Conservation (phyloP, 352 stramenopile genomes). For the Pythium rhizo-oryzae region DNA sequence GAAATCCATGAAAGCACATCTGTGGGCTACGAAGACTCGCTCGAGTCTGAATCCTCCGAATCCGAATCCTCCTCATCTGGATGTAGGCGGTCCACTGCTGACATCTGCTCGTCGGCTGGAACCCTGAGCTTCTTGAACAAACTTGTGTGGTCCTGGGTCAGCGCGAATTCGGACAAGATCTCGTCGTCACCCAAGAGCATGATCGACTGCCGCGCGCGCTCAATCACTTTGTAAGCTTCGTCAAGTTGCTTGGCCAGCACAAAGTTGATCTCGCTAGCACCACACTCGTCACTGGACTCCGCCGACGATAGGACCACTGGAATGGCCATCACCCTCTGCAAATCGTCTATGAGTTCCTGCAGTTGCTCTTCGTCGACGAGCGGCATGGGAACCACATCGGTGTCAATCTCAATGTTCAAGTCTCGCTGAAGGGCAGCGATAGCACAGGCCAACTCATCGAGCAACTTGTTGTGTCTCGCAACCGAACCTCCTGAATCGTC, state of each 20-base stretch:
- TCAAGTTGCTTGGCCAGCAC: conserved; percentile 79
- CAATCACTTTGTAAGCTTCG: conserved; percentile 82
- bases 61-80: conserved; percentile 39
- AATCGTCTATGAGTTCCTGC: conserved; percentile 72
- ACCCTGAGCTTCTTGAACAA: conserved; percentile 94
- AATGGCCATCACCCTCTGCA: conserved; percentile 83
- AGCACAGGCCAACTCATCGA: conserved; percentile 68
- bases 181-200: conserved; percentile 83
- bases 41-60: conserved; percentile 39
- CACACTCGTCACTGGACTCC: conserved; percentile 83
- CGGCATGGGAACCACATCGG: conserved; percentile 55
- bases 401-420: conserved; percentile 70
- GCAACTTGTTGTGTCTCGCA: conserved; percentile 79
- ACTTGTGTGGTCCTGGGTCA: conserved; percentile 88
- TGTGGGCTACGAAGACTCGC: too few relatives aligned
- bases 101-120: conserved; percentile 84
- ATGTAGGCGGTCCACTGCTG: conserved; percentile 81
- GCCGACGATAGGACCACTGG: conserved; percentile 68
- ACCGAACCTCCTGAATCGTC: conserved; percentile 82
- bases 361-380: conserved; percentile 65
- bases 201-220: conserved; percentile 86
- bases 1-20: too few relatives aligned
- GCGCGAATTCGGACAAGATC: conserved; percentile 43
- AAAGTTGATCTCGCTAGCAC: conserved; percentile 84
- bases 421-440: conserved; percentile 81